Base-by-base conservation (phyloP, 495 filamentous ascomycete genomes). In the Talaromyces trachyspermus region DNA sequence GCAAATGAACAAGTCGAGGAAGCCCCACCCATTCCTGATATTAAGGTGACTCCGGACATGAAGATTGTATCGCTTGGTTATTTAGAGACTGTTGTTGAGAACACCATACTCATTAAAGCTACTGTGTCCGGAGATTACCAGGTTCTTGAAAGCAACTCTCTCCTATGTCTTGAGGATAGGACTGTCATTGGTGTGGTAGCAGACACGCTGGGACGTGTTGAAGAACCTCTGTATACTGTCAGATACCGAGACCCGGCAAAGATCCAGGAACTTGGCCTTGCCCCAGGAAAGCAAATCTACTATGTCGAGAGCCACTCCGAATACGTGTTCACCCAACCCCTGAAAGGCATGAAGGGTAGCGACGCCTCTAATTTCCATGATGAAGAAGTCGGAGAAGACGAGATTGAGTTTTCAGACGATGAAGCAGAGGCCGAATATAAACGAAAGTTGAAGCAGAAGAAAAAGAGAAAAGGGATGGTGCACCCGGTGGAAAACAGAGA, bases 301-400 rank as follows among this genome's bases (percentile, higher is more conserved):
- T 95, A 95, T 49, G 81, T 89, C 0, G 76, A 81, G 15, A 58
- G 73, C 12, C 81, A 89, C 56, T 85, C 87, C 41, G 80, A 74
- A 3, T 89, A 83, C 47, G 86, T 94, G 12, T 89, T 95, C 56
- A 95, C 91, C 0, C 76, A 92, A 62, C 72, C 80, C 3, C 64
- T 96, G 36, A 84, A 84, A 61, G 72, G 74, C 19, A 53, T 80
- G 45, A 96, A 94, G 63, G 85, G 85, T 48, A 88, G 88, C 12
- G 92, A 98, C 65, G 91, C 92, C 0, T 94, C 88, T 30, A 95
- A 96, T 57, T 70, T 94, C 46, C 81, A 94, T 59, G 92, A 98
- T 54, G 92, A 98, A 57, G 91, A 96, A 64, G 72, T 88, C n/a
- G 77, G 65, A 2, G 85, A 84, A 19, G 83, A 89, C 12, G 90